Percentiles rank a stretch among this genome's conserved stretches.
Conservation (phyloP, 2,329 filamentous ascomycete genomes). For the Fusarium solani-melongenae region DNA sequence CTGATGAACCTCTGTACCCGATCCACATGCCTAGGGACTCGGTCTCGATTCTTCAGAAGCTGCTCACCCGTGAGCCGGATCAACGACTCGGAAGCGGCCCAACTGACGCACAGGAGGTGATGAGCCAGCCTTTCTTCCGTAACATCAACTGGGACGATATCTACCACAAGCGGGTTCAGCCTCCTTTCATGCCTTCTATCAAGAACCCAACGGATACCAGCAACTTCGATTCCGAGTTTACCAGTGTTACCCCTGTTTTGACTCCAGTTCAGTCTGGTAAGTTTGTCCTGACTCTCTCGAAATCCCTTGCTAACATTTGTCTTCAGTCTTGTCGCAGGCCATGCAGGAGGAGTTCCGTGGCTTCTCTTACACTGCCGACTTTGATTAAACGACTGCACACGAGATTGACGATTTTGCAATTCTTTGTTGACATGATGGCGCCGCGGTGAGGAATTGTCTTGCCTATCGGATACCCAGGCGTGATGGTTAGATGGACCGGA, state of each 20-base stretch:
- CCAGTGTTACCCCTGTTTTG: slow-evolving; percentile 95
- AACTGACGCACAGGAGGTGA: slow-evolving; percentile 97
- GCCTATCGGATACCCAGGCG: slow-evolving; percentile 45
- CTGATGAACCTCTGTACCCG: slow-evolving; percentile 96
- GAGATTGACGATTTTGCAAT: slow-evolving; percentile 40
- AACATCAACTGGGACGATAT: slow-evolving; percentile 99
- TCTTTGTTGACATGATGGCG: slow-evolving; percentile 36
- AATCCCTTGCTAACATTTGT: slow-evolving; percentile 39
- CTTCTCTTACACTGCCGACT: slow-evolving; percentile 96
- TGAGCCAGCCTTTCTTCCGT: slow-evolving; percentile 98
- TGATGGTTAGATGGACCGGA: slow-evolving; percentile 40
- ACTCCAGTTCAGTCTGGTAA: slow-evolving; percentile 97
- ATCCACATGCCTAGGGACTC: slow-evolving; percentile 99
- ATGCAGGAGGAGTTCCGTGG: slow-evolving; percentile 99
- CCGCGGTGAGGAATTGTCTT: slow-evolving; percentile 43
- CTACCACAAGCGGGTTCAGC: slow-evolving; percentile 90
- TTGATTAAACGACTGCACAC: slow-evolving; percentile 65
- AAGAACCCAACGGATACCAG: slow-evolving; percentile 97
- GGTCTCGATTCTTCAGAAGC: slow-evolving; percentile 96
- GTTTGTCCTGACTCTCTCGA: slow-evolving; percentile 47
- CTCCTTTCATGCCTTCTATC: slow-evolving; percentile 91
- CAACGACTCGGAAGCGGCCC: slow-evolving; percentile 92
- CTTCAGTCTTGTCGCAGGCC: slow-evolving; percentile 88
- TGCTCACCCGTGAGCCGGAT: slow-evolving; percentile 94
- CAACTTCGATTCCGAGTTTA: slow-evolving; percentile 99